Evolutionary conservation across 2,329 filamentous ascomycete species (phyloP), one percentile per base, ranked within the genome.

Genomic region (Stagonosporopsis vannaccii): DNA sequence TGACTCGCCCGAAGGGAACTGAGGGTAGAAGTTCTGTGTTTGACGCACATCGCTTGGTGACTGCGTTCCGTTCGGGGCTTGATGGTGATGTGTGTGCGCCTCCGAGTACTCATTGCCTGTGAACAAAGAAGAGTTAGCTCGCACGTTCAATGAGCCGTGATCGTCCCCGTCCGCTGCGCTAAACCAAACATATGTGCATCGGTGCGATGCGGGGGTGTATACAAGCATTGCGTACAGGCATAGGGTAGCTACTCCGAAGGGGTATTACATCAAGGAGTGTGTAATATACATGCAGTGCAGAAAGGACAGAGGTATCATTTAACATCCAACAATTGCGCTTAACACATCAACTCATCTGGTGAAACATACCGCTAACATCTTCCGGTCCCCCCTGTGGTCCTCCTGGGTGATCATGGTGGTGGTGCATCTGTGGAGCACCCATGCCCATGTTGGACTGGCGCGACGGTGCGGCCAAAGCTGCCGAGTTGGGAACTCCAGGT

Each of bases 341-440:
- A 69, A 69, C 70, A 77, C 78, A 80, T 77, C 80, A 84, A 91
- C 87, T 95, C 88, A 95, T 91, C 84, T 92, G 90, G 85, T 92
- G 89, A 84, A 93, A 97, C 92, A 96, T 97, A 96, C 92, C 92
- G 88, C 92, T 92, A 86, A 95, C 84, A 77, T 87, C 92, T 73
- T 93, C 90, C 76, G 84, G 84, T 79, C 85, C 87, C 78, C 85
- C 84, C 75, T 72, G 74, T 62, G 86, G 85, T 74, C 86, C 88
- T 75, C 90, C 89, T 56, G 84, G 82, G 71, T 90, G 87, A 61
- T 84, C 83, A 73, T 91, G 87, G 77, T 92, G 92, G 78, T 95
- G 91, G 66, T 84, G 82, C 71, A 87, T 79, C 74, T 85, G 84
- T 53, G 82, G 78, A 51, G 81, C 81, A 67, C 87, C 86, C 86